Base-by-base conservation (phyloP, 2,329 filamentous ascomycete genomes). In the Paecilomyces sp. region DNA sequence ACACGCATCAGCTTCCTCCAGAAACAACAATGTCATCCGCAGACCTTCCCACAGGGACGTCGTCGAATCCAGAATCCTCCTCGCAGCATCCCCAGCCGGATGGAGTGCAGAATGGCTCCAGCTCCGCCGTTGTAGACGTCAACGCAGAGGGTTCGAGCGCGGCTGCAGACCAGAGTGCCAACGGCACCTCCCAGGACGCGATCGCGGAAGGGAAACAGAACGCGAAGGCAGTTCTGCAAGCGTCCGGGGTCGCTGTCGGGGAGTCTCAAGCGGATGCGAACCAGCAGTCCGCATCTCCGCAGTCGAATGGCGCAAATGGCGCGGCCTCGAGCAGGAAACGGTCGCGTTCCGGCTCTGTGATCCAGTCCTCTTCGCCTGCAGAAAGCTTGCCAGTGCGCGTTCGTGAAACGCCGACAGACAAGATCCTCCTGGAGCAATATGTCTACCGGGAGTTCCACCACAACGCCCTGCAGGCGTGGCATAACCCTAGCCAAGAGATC, bases 391-490 rank as follows among this genome's bases (percentile, higher is more conserved):
- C 63, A 54, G 72, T 67, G 62, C 75, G 66, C 61, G 72, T 67
- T 54, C 75, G 77, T 60, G 75, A 77, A 65, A 79, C 77, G 8
- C 73, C 73, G 24, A 70, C 68, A 47, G 72, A 82, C 15, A 80
- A 82, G 61, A 77, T 83, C 31, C 74, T 85, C 36, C 77, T 89
- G 41, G 81, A 88, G 56, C 81, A 86, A 67, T 89, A 88, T 74
- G 81, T 87, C 56, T 81, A 84, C 65, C 84, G 86, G 67, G 87
- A 90, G 67, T 79, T 86, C 53, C 68, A 84, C 3, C 81, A 87
- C 67, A 80, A 81, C 28, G 82, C 85, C 33, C 75, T 86, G 61
- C 71, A 75, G 41, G 77, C 78, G 8, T 76, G 76, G 57, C 80
- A 83, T 53, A 79, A 82, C 57, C 79, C 82, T 36, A 81, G 80